Evolutionary conservation across 2,329 filamentous ascomycete species (phyloP), one percentile per base, ranked within the genome.

Genomic region (Tetracladium maxilliforme): DNA sequence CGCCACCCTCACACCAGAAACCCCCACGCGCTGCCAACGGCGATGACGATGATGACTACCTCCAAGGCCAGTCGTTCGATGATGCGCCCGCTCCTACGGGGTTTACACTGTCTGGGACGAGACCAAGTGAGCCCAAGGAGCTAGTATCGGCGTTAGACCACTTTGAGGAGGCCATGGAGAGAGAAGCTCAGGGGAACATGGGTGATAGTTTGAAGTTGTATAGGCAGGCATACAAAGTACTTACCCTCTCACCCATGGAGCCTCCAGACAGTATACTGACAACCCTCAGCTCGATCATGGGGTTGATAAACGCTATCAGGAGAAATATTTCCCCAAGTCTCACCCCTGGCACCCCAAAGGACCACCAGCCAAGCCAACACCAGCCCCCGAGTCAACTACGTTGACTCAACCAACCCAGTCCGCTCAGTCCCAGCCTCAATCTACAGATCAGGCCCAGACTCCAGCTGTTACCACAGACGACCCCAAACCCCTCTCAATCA

Each of bases 251-350:
- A 20, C 19, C 9, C 4, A 17, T 17, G 6, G 7, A 10, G 11
- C 3, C n/a, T n/a, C n/a, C n/a, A n/a, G 6, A 7, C 28, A 18
- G 14, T 13, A 16, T 19, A 6, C 24, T 34, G 21, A 42, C 29
- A 31, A 33, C 12, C 10, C 29, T 7, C 37, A 87, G 77, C 69
- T 98, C 50, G 90, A 95, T 45, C 64, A 74, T 28, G 59, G 63
- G 10, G 87, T 98, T 26, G 84, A 98, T 47, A 70, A 81, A 40
- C 63, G 68, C 29, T 98, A 94, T 56, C 80, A 81, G 41, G 77
- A 82, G 42, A 95, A 95, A 54, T 75, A 95, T 52, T 94, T 90
- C 42, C 78, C 86, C 3, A n/a, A n/a, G n/a, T n/a, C n/a, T n/a
- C n/a, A n/a, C n/a, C n/a, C n/a, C n/a, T n/a, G 42, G 51, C 54